Conservation (phyloP, 2,329 filamentous ascomycete species). For the Arthrobotrys iridis region DNA sequence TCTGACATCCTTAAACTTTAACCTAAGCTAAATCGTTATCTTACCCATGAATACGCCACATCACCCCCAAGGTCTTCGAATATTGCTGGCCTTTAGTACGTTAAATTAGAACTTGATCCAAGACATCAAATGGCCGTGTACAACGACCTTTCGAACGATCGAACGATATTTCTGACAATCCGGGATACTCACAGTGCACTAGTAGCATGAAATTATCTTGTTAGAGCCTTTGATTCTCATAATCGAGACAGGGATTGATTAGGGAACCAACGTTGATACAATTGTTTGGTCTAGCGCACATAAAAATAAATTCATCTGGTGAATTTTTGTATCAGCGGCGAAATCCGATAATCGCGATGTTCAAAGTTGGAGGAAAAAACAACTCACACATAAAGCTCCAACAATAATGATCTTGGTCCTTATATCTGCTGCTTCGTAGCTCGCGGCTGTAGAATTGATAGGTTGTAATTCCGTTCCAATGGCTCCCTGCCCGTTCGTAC, state of each 20-base stretch:
- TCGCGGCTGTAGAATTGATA: slow-evolving; percentile 21
- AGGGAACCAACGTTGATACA: slow-evolving; percentile 50
- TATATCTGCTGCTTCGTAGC: slow-evolving; percentile 41
- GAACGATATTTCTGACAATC: not conserved
- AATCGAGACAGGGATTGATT: not conserved
- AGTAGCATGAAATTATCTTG: not conserved
- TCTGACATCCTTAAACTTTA: not conserved
- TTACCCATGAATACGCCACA: slow-evolving; percentile 51
- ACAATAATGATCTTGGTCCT: slow-evolving; percentile 57
- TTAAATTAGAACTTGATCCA: not conserved
- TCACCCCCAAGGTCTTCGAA: slow-evolving; percentile 43
- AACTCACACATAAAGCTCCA: slow-evolving; percentile 57
- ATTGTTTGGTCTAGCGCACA: slow-evolving; percentile 58
- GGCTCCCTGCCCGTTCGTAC: not conserved
- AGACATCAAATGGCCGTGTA: not conserved
- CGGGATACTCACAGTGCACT: slow-evolving; percentile 45
- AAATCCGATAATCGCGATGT: not conserved
- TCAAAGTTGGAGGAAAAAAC: not conserved
- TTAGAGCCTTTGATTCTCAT: not conserved
- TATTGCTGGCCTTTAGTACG: slow-evolving; percentile 28
- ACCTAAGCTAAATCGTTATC: not conserved
- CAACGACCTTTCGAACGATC: too few relatives aligned
- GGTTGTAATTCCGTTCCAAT: slow-evolving; percentile 24
- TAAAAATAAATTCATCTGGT: slow-evolving; percentile 57
- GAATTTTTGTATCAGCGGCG: not conserved